phyloP scores from a whole-genome alignment of 164 flowering plant genomes.

The Umbilicus rupestris region DNA sequence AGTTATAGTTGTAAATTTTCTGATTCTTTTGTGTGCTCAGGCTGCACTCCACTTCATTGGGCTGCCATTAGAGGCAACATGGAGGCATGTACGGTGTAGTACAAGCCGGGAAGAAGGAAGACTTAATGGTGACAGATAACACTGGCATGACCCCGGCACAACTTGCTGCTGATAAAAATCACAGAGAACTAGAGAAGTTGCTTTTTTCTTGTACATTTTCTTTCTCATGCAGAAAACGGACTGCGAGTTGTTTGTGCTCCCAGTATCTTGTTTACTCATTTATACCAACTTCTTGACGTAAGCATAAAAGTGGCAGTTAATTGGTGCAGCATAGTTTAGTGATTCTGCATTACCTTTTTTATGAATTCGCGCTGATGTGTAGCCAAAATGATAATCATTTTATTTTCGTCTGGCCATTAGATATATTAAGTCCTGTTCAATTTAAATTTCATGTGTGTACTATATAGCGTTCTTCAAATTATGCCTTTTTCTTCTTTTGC shows the following conservation, averaged over 20 bases:
- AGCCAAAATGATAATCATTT: background rate
- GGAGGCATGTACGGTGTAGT: slow-evolving; percentile 94
- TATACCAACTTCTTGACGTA: background rate
- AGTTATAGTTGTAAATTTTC: background rate
- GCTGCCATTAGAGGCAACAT: slow-evolving; percentile 94
- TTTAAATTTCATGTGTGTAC: background rate
- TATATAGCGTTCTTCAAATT: background rate
- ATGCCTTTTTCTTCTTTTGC: background rate
- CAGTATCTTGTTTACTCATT: background rate
- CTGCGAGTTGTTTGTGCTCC: background rate
- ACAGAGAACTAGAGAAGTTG: slow-evolving; percentile 97
- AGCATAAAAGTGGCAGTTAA: background rate
- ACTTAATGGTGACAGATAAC: slow-evolving; percentile 74
- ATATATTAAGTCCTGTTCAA: background rate
- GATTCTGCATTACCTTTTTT: background rate
- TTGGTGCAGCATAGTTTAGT: background rate
- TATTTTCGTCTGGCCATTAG: background rate
- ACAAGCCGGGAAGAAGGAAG: slow-evolving; percentile 95
- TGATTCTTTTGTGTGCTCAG: slow-evolving; percentile 26
- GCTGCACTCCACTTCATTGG: slow-evolving; percentile 98
- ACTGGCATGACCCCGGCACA: slow-evolving; percentile 99
- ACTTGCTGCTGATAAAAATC: slow-evolving; percentile 90
- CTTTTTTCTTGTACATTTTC: slow-evolving; percentile 89
- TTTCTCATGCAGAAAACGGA: slow-evolving; percentile 10
- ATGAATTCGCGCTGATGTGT: background rate